phyloP scores from a whole-genome alignment of 192 early-diverging fungal species.

The Dimargaris verticillata region DNA sequence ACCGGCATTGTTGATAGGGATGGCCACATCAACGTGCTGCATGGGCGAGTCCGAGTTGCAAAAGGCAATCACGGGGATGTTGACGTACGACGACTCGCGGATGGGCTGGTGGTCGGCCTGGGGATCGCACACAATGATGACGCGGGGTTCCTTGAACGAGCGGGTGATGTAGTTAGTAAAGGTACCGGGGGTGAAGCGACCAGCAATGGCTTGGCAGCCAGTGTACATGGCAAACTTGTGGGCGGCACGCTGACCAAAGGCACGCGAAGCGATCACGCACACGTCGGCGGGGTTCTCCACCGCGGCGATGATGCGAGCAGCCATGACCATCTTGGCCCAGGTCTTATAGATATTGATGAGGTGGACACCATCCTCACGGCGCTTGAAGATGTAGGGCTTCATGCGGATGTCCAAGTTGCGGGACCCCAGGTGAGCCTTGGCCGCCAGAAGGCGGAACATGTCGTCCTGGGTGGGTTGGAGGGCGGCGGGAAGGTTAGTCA shows the following conservation, averaged over 20 bases:
- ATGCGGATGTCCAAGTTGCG: conserved; percentile 95
- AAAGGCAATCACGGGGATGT: conserved; percentile 99
- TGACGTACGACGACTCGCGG: conserved; percentile 98
- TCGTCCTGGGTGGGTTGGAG: conserved; percentile 81
- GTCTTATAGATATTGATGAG: conserved; percentile 99
- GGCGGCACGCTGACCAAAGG: conserved; percentile 96
- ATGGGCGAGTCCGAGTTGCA: conserved; percentile 95
- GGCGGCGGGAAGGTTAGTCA: conserved; percentile 41
- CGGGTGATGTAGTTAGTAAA: conserved; percentile 99
- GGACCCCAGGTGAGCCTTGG: conserved; percentile 95
- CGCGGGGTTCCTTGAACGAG: conserved; percentile 97
- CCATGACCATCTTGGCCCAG: conserved; percentile 99
- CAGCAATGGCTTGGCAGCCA: conserved; percentile 96
- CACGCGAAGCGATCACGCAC: conserved; percentile 89
- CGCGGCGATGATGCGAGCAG: conserved; percentile 95
- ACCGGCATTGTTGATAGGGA: conserved; percentile 98
- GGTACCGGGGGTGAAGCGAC: conserved; percentile 99
- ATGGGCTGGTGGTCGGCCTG: conserved; percentile 97
- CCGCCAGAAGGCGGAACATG: conserved; percentile 85
- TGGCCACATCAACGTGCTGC: conserved; percentile 89
- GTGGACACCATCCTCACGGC: conserved; percentile 91
- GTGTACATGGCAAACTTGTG: conserved; percentile 98
- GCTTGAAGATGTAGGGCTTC: conserved; percentile 92
- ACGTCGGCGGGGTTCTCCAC: conserved; percentile 98
- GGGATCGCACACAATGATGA: conserved; percentile 96